Base-by-base conservation (phyloP, 1,284 basidiomycete genomes). In the Puccinia triticina region DNA sequence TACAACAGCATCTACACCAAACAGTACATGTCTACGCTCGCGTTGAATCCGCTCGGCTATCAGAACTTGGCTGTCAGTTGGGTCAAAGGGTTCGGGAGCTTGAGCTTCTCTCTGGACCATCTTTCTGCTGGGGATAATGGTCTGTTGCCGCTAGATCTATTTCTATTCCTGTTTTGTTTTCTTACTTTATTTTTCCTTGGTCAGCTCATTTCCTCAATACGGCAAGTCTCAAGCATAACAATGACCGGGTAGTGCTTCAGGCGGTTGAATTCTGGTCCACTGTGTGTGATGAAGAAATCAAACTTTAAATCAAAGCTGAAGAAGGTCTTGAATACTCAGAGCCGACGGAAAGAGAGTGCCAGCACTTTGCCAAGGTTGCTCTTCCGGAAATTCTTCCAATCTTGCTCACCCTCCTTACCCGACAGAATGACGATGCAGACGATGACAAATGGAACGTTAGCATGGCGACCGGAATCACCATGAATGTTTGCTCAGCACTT, bases 211-310 rank as follows among this genome's bases (percentile, higher is more conserved):
- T 91, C 85, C 91, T 92, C 55, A 96, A 98, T 88, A 92, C 93
- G 82, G 95, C 95, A 5, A 93, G 93, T 85, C 86, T 98, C 85
- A 94, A 94, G 87, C 93, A 97, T 86, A 88, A 89, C 23, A 95
- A 99, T 85, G 95, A 97, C 86, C 90, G 91, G 21, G 96, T 99
- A 29, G 94, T 95, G 0, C 89, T 98, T 55, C 96, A 99, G 88
- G 97, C 97, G 26, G 93, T 99, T 84, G 96, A 99, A 87, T 99
- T 99, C 88, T 99, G 97, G 96, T 95, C 95, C 3, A 98, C 96
- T 5, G 96, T 99, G 10, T 98, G 96, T 86, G 96, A 99, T 87
- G 94, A 98, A 87, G 96, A 99, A 88, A 92, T 95, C 69, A 95
- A 98, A 84, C 89, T 98, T 81, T 91, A 92, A n/a, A 90, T 95